Evolutionary conservation across 129 eudicot species (phyloP), one percentile per base, ranked within the genome.

Genomic region (Escallonia herrerae): DNA sequence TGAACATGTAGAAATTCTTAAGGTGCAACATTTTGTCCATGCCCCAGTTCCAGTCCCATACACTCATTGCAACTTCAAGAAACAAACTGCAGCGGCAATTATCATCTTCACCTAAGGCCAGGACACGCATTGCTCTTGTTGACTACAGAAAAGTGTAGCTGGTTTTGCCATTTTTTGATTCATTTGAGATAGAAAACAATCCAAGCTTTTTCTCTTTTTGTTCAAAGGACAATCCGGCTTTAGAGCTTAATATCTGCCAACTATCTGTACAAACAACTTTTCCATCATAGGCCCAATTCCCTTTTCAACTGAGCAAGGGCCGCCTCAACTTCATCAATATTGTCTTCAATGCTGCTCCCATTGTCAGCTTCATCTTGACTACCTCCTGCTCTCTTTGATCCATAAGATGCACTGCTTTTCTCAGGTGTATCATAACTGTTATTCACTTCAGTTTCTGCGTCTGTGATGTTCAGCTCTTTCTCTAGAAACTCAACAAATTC

Each of bases 401-500:
- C 77, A 46, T 72, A 61, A 67, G 52, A 52, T 65, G 77, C 52
- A 43, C 45, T 39, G 39, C 67, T 58, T 14, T 68, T 58, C 48
- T 50, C 50, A 56, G 76, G 59, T 54, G 56, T 80, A 56, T 66
- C 80, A 0, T 75, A 66, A 15, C 50, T 60, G 8, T 56, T 74
- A 10, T 48, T 63, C 49, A 61, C 79, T 60, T 70, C 81, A 37
- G 22, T 64, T 59, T 81, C 95, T 2, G 50, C 48, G 69, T 86
- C 96, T 3, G 77, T 78, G 15, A 94, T 86, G 78, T 86, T 94
- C 44, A 89, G 82, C 74, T 89, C 99, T 65, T 86, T 94, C 79
- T 89, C 99, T 59, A 94, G 86, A 81, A 89, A 89, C 81, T 94
- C 97, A 6, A 94, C 99, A 78, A 94, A 86, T 57, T 89, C 97